phyloP scores from a whole-genome alignment of 257 asterid genomes.

The Penstemon newberryi region DNA sequence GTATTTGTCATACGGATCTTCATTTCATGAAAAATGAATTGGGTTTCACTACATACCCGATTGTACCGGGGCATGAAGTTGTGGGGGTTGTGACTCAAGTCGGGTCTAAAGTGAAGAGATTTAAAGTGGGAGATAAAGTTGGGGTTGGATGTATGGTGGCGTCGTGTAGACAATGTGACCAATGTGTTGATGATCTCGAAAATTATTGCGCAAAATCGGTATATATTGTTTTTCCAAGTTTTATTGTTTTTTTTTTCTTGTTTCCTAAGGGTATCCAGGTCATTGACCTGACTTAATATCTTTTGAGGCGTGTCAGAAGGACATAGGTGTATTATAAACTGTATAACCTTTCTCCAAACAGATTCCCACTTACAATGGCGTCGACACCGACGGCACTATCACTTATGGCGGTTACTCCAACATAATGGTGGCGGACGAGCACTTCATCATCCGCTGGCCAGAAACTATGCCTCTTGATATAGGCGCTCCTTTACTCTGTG shows the following conservation, averaged over 20 bases:
- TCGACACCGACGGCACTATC: conserved; percentile 31
- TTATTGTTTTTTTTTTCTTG: not conserved
- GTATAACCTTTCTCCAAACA: too few relatives aligned
- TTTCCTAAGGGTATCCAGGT: not conserved
- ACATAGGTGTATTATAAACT: not conserved
- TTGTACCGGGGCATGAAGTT: conserved; percentile 49
- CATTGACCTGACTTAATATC: too few relatives aligned
- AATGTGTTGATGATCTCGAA: conserved; percentile 34
- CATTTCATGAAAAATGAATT: conserved; percentile 33
- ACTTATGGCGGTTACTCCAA: conserved; percentile 47
- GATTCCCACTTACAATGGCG: conserved; percentile 30
- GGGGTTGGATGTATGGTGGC: conserved; percentile 44
- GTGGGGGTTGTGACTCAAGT: conserved; percentile 41
- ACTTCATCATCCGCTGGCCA: conserved; percentile 42
- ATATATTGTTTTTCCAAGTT: too few relatives aligned
- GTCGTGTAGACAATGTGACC: conserved; percentile 39
- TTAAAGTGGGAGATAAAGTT: conserved; percentile 39
- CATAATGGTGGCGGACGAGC: conserved; percentile 38
- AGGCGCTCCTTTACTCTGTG: conserved; percentile 47
- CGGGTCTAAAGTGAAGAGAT: conserved; percentile 35
- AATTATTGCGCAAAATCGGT: conserved; percentile 36
- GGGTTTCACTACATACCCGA: conserved; percentile 38
- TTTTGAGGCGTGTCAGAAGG: too few relatives aligned
- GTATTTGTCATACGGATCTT: conserved; percentile 49
- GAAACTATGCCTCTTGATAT: conserved; percentile 32